Conservation (phyloP, 1,284 basidiomycete genomes). For the Tilletia caries region DNA sequence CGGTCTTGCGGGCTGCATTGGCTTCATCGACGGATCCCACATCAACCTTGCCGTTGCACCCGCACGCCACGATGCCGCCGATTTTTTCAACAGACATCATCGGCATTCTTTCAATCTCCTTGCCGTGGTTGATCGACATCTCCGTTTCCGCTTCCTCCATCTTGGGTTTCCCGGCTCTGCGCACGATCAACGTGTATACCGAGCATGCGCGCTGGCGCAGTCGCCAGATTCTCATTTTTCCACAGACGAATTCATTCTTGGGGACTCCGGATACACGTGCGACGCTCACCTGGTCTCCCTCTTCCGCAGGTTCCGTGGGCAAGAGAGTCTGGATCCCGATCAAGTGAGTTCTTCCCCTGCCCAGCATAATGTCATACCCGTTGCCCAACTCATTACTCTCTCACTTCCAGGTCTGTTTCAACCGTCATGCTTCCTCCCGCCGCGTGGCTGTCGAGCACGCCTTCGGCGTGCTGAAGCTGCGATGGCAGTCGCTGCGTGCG, state of each 20-base stretch:
- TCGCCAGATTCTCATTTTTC: not conserved
- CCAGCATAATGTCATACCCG: no score
- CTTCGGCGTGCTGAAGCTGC: not conserved
- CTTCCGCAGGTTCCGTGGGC: not conserved
- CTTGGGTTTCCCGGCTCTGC: not conserved
- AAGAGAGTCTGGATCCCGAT: not conserved
- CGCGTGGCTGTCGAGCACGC: slow-evolving; percentile 7
- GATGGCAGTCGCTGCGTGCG: not conserved
- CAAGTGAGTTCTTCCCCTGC: not conserved
- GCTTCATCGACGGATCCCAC: not conserved
- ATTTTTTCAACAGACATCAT: slow-evolving; percentile 5
- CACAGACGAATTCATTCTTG: not conserved
- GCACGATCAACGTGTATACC: slow-evolving; percentile 5
- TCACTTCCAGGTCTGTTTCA: not conserved
- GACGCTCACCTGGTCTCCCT: not conserved
- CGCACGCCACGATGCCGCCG: not conserved
- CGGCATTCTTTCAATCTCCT: not conserved
- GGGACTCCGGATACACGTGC: not conserved
- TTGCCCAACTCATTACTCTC: no score
- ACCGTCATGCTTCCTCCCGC: not conserved
- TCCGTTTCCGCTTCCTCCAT: not conserved
- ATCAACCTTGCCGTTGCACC: not conserved
- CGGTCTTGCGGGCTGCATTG: not conserved
- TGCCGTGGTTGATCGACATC: not conserved
- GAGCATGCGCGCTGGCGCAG: not conserved